Base-by-base conservation (phyloP, 2,329 filamentous ascomycete genomes). In the Penicillium hesseltinei region DNA sequence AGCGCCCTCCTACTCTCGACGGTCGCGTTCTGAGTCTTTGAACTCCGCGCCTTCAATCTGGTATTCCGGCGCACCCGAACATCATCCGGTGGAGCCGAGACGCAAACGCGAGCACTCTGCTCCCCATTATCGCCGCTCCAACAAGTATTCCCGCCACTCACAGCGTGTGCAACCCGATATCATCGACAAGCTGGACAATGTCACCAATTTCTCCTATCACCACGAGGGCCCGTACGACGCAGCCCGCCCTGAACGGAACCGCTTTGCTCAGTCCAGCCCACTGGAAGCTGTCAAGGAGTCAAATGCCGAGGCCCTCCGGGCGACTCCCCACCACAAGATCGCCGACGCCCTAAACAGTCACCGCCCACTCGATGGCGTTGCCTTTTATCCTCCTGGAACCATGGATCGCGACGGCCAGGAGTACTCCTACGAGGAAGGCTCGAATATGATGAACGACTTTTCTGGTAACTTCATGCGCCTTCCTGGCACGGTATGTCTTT, bases 161-260 rank as follows among this genome's bases (percentile, higher is more conserved):
- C 61, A 62, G 27, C 61, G 71, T 17, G 84, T 87, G 27, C 83
- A 83, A 45, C 83, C 90, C 2, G 92, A 97, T 72, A 80, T 82
- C 9, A 94, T 97, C 67, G 93, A 97, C 72, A 78, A 80, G 5
- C 84, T 97, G 1, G 93, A 96, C 70, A 81, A 79, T 52, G 78
- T 82, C 3, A 74, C 83, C n/a, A 83, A 84, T 50, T 82, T 81
- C 19, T 76, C 82, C 2, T 96, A 96, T 74, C 93, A 97, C 73
- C 93, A 97, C 68, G 90, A 88, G 62, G 92, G 93, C 0, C 93
- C 93, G 0, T 97, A 90, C 66, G 93, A 97, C 71, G 91, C 92
- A 10, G 88, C 90, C 2, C 81, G 91, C 51, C 80, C 88, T 1
- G 84, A 89, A 13, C 84, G 90, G 47, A 97, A 97, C 75, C 80